Base-by-base conservation (phyloP, 108 stramenopile species). In the Skeletonema marinoi region DNA sequence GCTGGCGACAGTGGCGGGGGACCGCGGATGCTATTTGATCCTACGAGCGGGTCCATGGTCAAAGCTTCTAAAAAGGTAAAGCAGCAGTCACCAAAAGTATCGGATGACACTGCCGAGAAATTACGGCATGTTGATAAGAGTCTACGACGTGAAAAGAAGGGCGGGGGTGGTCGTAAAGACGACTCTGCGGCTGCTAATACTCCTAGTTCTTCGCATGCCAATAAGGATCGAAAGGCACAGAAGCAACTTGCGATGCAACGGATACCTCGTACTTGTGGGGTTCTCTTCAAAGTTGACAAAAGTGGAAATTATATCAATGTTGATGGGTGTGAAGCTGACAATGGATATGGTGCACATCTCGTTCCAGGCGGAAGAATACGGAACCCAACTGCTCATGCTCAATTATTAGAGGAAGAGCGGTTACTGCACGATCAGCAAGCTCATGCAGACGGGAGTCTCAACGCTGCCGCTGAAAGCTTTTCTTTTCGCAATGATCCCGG, bases 21-120 rank as follows among this genome's bases (percentile, higher is more conserved):
- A 39, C 94, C 89, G 4, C 80, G 95, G 35, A 93, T 96, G 92
- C 68, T 96, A 11, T 96, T 89, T 71, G 95, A 96, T 81, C 95
- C 92, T 14, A 92, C 86, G 63, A 96, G 92, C 74, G 95, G 95
- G 35, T 89, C 90, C 0, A 91, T 96, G 90, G 86, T 96, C 16
- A 91, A 88, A 44, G 95, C 88, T 2, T 67, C 75, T 63, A 74
- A 59, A 82, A 87, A 32, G 74, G 81, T 14, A 42, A 66, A 42
- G 61, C 41, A 48, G 25, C 54, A 56, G 54, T 9, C 54, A n/a
- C 54, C 54, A 10, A 56, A 56, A 56, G 25, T 56, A 6, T 56
- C 54, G 54, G 54, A 56, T 56, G 54, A 56, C 25, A 56, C 54
- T 56, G 54, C 54, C 8, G 54, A 56, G 54, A 48, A 78, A 77